Evolutionary conservation across 2,329 filamentous ascomycete species (phyloP).

Genomic region (Pyrenophora tritici-repentis): DNA sequence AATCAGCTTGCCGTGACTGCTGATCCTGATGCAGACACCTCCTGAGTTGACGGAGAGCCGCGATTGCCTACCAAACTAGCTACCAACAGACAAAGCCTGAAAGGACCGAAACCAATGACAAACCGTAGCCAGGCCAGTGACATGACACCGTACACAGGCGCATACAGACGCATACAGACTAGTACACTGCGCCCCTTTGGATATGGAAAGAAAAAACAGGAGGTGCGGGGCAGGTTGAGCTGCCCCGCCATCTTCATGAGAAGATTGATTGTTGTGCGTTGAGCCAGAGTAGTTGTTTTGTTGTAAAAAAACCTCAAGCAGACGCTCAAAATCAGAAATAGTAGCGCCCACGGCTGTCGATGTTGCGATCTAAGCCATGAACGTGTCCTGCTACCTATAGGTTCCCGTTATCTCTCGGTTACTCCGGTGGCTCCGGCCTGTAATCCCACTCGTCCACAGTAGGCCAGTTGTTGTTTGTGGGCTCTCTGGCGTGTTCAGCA

Average conservation of each 20-base stretch:
- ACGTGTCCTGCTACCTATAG: constrained; percentile 41
- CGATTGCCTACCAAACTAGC: constrained; percentile 18
- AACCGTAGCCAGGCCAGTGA: constrained; percentile 5
- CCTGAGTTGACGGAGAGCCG: constrained; percentile 9
- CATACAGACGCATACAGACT: constrained; percentile 18
- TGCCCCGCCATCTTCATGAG: constrained; percentile 55
- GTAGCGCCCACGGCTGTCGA: constrained; percentile 58
- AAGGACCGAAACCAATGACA: constrained; percentile 7
- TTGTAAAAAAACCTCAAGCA: constrained; percentile 81
- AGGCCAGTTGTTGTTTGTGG: constrained; percentile 29
- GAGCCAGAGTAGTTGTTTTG: constrained; percentile 75
- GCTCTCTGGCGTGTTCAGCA: constrained; percentile 33
- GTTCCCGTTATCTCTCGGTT: constrained; percentile 34
- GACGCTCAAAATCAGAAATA: constrained; percentile 62
- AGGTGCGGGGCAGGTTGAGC: constrained; percentile 65
- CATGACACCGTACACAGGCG: constrained; percentile 22
- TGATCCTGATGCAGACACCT: constrained; percentile 7
- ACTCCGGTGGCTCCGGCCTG: constrained; percentile 23
- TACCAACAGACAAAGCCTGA: constrained; percentile 17
- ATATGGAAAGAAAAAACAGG: constrained; percentile 36
- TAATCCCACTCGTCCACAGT: constrained; percentile 18
- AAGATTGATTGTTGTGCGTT: constrained; percentile 70
- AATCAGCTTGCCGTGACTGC: constrained; percentile 5
- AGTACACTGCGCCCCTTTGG: constrained; percentile 14
- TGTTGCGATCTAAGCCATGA: constrained; percentile 70